Evolutionary conservation across 805 yeast genomes (phyloP).

Genomic region (Schwanniomyces sp.): DNA sequence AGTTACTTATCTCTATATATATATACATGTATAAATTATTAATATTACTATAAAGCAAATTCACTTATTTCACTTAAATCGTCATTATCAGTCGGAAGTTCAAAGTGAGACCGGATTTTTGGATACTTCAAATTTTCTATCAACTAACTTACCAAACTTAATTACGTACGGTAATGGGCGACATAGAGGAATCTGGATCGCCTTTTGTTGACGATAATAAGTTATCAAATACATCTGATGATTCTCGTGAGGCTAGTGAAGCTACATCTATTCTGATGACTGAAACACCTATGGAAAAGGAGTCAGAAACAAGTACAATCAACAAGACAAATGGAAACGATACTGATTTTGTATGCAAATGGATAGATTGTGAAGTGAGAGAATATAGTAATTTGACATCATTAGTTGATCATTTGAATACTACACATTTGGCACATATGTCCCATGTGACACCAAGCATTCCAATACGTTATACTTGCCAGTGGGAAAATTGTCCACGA

Average conservation of each 20-base stretch:
- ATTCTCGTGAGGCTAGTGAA: not conserved
- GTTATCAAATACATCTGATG: not conserved
- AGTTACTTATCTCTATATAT: not conserved
- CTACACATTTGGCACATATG: conserved; percentile 25
- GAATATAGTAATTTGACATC: conserved; percentile 19
- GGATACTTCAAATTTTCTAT: not conserved
- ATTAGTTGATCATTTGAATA: conserved; percentile 32
- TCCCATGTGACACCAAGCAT: conserved; percentile 16
- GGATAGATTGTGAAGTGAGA: conserved; percentile 28
- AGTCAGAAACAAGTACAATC: not conserved
- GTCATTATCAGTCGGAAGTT: not conserved
- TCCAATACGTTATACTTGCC: conserved; percentile 48
- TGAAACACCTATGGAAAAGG: not conserved
- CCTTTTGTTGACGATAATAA: not conserved
- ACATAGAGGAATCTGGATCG: not conserved
- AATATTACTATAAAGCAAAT: not conserved
- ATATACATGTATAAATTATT: not conserved
- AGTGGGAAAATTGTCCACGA: conserved; percentile 60
- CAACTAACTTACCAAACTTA: not conserved
- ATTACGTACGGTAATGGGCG: not conserved
- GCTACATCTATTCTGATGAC: not conserved
- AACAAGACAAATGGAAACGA: not conserved
- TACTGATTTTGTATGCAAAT: conserved; percentile 23
- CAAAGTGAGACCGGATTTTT: not conserved
- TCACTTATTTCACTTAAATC: not conserved